phyloP scores from a whole-genome alignment of 345 rosid genomes.

The Hibiscus tridactylites region DNA sequence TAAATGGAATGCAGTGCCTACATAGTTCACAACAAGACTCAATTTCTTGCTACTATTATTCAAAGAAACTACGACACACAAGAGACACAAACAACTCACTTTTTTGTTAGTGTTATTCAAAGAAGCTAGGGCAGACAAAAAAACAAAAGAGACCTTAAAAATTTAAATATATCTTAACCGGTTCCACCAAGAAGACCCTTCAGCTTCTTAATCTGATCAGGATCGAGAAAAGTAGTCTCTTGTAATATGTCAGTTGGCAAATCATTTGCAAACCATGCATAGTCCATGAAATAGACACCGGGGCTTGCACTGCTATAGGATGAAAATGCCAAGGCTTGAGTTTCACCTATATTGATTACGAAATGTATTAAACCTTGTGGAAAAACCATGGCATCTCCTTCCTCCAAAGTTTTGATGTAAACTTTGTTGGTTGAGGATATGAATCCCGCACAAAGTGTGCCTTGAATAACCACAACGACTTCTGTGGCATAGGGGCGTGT shows the following conservation, averaged over 20 bases:
- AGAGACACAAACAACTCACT: not conserved
- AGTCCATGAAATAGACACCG: slow-evolving; percentile 58
- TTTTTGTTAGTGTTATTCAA: too few species aligned
- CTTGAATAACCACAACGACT: slow-evolving; percentile 42
- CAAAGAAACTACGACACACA: not conserved
- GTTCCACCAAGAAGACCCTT: slow-evolving; percentile 85
- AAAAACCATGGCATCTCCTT: slow-evolving; percentile 65
- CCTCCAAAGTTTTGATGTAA: slow-evolving; percentile 37
- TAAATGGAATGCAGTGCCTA: too few species aligned
- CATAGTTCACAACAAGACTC: not conserved
- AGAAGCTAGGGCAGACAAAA: too few species aligned
- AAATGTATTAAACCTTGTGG: slow-evolving; percentile 76
- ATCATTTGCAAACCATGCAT: slow-evolving; percentile 54
- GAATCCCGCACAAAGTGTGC: slow-evolving; percentile 68
- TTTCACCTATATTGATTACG: slow-evolving; percentile 44
- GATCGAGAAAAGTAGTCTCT: slow-evolving; percentile 53
- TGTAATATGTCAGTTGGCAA: slow-evolving; percentile 27
- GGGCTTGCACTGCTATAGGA: slow-evolving; percentile 64
- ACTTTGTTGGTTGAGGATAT: slow-evolving; percentile 57
- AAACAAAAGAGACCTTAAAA: not conserved
- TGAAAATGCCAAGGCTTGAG: slow-evolving; percentile 40
- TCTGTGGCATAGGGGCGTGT: slow-evolving; percentile 77
- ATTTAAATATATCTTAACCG: slow-evolving; percentile 19
- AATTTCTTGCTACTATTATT: not conserved
- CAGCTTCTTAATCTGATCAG: slow-evolving; percentile 67